phyloP scores from a whole-genome alignment of 208 protist genomes.

The Crithidia expoeki region DNA sequence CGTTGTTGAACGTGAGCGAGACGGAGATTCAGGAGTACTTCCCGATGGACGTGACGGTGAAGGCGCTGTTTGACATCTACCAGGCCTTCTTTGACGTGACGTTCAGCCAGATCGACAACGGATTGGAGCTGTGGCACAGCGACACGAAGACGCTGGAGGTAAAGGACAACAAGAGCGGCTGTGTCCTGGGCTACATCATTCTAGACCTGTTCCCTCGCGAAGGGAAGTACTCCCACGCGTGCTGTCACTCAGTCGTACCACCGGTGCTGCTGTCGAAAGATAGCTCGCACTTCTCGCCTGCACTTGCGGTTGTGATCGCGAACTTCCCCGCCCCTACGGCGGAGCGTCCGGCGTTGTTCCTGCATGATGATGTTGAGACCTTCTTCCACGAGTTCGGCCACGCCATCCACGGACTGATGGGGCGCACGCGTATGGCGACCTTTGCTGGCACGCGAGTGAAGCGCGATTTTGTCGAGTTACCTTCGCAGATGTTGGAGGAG shows the following conservation, averaged over 20 bases:
- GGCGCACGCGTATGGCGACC: conserved; percentile 72
- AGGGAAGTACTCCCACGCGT: conserved; percentile 86
- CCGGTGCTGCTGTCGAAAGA: conserved; percentile 51
- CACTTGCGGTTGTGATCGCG: conserved; percentile 75
- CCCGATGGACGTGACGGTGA: conserved; percentile 77
- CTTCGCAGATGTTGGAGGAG: conserved; percentile 91
- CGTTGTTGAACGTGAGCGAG: conserved; percentile 83
- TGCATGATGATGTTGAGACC: conserved; percentile 82
- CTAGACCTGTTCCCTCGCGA: conserved; percentile 88
- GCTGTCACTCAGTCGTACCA: conserved; percentile 80
- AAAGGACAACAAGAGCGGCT: conserved; percentile 56
- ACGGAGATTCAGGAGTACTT: conserved; percentile 88
- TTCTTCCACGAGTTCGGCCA: conserved; percentile 94
- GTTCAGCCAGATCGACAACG: conserved; percentile 75
- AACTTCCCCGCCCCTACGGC: conserved; percentile 77
- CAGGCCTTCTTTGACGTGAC: conserved; percentile 82
- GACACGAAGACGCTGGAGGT: conserved; percentile 76
- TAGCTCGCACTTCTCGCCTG: conserved; percentile 73
- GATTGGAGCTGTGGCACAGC: conserved; percentile 70
- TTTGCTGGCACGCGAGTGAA: conserved; percentile 82
- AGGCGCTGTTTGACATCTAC: conserved; percentile 84
- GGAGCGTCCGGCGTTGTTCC: conserved; percentile 77
- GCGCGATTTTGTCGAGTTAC: conserved; percentile 90
- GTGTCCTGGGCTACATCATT: conserved; percentile 79
- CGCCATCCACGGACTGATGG: conserved; percentile 83